Evolutionary conservation across 2,329 filamentous ascomycete genomes (phyloP).

Genomic region (Calonectria henricotiae): DNA sequence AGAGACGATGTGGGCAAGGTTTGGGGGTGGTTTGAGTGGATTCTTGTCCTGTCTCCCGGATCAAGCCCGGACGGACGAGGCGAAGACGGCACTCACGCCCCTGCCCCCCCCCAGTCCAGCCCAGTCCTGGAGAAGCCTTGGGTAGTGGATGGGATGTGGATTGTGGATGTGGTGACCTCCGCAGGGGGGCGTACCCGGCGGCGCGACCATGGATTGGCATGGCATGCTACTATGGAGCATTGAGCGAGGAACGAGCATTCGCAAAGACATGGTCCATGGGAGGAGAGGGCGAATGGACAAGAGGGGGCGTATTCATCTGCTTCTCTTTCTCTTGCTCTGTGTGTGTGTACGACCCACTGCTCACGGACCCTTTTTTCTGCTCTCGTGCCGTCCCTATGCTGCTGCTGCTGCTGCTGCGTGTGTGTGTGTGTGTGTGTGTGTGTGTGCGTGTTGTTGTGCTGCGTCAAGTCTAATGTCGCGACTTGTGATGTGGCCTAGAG

Average conservation of each 20-base stretch:
- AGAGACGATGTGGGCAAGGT: constrained; percentile 36
- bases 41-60: constrained; percentile 46
- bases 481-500: constrained; percentile 18
- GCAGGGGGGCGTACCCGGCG: constrained; percentile 24
- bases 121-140: constrained; percentile 22
- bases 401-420: not conserved
- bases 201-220: constrained; percentile 21
- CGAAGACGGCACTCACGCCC: constrained; percentile 31
- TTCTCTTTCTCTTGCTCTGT: constrained; percentile 1
- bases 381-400: constrained; percentile 26
- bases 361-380: constrained; percentile 24
- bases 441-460: not conserved
- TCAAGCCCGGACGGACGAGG: constrained; percentile 40
- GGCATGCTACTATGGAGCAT: constrained; percentile 27
- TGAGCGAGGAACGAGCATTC: constrained; percentile 15
- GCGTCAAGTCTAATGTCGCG: constrained; percentile 4
- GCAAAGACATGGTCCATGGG: constrained; percentile 23
- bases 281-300: not conserved
- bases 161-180: constrained; percentile 16
- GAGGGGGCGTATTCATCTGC: constrained; percentile 16
- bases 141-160: constrained; percentile 18
- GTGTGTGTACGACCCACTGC: constrained; percentile 25
- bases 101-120: constrained; percentile 20
- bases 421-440: too few species aligned
- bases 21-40: constrained; percentile 48